Evolutionary conservation across 148 eudicot species (phyloP).

Genomic region (Persicaria tinctoria): DNA sequence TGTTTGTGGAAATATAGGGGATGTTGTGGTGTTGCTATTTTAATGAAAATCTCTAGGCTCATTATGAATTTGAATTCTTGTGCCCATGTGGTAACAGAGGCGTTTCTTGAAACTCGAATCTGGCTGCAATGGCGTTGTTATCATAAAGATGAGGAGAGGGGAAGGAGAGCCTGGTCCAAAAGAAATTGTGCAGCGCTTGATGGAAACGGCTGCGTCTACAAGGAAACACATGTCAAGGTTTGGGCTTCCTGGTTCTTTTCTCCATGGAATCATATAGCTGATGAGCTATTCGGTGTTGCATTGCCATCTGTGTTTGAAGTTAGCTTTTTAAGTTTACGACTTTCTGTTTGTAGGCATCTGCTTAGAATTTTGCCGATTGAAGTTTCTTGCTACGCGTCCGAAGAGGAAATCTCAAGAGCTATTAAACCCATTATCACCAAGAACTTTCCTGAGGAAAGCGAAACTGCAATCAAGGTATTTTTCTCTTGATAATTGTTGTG

Average conservation of each 20-base stretch:
- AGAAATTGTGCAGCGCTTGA: conserved; percentile 73
- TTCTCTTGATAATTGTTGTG: neutral
- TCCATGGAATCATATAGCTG: neutral
- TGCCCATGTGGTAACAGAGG: conserved; percentile 44
- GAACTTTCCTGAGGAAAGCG: conserved; percentile 58
- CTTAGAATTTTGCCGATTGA: conserved; percentile 82
- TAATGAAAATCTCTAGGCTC: neutral
- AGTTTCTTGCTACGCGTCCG: conserved; percentile 87
- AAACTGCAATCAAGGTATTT: conserved; percentile 64
- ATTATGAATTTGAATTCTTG: conserved; percentile 4
- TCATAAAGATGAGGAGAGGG: conserved; percentile 70
- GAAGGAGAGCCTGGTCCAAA: conserved; percentile 78
- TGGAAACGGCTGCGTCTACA: conserved; percentile 67
- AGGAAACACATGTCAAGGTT: conserved; percentile 90
- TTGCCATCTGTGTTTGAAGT: neutral
- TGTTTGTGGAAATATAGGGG: neutral
- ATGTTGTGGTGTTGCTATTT: neutral
- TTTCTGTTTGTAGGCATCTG: conserved; percentile 46
- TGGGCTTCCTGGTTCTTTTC: neutral
- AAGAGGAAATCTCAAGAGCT: conserved; percentile 82
- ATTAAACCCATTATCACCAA: conserved; percentile 64
- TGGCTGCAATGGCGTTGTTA: conserved; percentile 90
- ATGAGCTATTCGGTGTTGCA: neutral
- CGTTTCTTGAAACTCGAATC: conserved; percentile 75
- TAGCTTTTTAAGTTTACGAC: neutral